Conservation (phyloP, 768 basidiomycete species). For the Russula virescens region DNA sequence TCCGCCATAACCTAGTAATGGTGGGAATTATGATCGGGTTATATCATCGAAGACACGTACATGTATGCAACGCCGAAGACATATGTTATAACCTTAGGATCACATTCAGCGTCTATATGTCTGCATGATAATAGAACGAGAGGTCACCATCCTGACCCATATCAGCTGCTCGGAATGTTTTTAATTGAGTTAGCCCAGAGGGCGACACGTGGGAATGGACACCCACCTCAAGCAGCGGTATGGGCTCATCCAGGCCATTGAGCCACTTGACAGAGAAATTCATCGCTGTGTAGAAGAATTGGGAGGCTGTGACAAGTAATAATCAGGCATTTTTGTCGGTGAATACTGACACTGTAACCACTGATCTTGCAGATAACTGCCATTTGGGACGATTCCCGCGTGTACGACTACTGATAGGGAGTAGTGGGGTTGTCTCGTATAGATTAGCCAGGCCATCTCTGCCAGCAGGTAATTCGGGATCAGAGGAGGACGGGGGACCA, state of each 20-base stretch:
- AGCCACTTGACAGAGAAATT: conserved; percentile 60
- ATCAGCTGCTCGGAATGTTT: conserved; percentile 38
- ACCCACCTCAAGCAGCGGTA: conserved; percentile 51
- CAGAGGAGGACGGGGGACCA: too few relatives aligned
- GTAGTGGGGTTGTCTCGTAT: too few relatives aligned
- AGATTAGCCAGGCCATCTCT: too few relatives aligned
- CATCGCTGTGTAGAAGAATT: conserved; percentile 57
- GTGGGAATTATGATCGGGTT: neutral
- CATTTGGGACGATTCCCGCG: too few relatives aligned
- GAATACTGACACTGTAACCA: neutral
- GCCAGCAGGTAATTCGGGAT: too few relatives aligned
- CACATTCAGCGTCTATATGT: conserved; percentile 17
- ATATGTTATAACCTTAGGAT: conserved; percentile 45
- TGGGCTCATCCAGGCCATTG: conserved; percentile 50
- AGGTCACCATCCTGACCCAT: conserved; percentile 50
- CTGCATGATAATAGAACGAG: neutral
- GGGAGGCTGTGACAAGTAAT: conserved; percentile 49
- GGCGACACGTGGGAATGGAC: neutral
- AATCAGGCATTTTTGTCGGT: conserved; percentile 48
- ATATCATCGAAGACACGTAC: conserved; percentile 25
- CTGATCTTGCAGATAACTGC: too few relatives aligned
- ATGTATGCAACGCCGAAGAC: conserved; percentile 41
- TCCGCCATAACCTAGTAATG: conserved; percentile 32
- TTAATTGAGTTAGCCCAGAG: neutral
- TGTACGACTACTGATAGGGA: too few relatives aligned